Percentiles rank a stretch among this genome's conserved stretches.
phyloP scores from a whole-genome alignment of 345 rosid genomes.

The Linum lewisii region DNA sequence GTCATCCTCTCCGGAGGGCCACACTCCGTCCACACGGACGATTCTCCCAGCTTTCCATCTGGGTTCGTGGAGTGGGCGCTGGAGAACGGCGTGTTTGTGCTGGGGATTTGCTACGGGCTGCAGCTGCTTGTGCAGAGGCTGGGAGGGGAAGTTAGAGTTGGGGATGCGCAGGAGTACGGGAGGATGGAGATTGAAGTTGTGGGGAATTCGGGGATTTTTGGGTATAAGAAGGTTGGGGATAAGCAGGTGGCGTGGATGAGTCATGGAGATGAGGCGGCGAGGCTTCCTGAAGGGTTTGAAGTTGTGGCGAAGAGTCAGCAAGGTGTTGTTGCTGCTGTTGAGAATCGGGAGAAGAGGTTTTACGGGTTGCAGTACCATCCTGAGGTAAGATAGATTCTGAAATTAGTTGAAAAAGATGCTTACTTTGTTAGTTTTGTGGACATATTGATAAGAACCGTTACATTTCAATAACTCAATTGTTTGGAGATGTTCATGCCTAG shows the following conservation, averaged over 20 bases:
- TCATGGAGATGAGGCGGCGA: conserved; percentile 80
- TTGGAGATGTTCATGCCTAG: too few species aligned
- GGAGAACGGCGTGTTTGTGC: conserved; percentile 42
- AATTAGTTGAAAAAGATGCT: not conserved
- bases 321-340: conserved; percentile 75
- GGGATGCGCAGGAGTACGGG: conserved; percentile 88
- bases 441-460: too few species aligned
- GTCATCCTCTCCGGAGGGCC: conserved; percentile 96
- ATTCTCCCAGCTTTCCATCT: conserved; percentile 63
- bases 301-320: conserved; percentile 68
- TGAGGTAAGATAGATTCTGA: conserved; percentile 39
- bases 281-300: conserved; percentile 67
- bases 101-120: conserved; percentile 84
- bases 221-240: conserved; percentile 53
- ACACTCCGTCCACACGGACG: conserved; percentile 68
- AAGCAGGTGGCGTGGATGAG: conserved; percentile 94
- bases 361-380: conserved; percentile 94
- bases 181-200: conserved; percentile 82
- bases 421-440: too few species aligned
- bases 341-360: conserved; percentile 49
- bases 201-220: conserved; percentile 42
- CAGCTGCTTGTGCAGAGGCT: conserved; percentile 78
- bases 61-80: conserved; percentile 74
- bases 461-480: too few species aligned
- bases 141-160: conserved; percentile 66